Evolutionary conservation across 129 eudicot genomes (phyloP).

Genomic region (Smallanthus sonchifolius): DNA sequence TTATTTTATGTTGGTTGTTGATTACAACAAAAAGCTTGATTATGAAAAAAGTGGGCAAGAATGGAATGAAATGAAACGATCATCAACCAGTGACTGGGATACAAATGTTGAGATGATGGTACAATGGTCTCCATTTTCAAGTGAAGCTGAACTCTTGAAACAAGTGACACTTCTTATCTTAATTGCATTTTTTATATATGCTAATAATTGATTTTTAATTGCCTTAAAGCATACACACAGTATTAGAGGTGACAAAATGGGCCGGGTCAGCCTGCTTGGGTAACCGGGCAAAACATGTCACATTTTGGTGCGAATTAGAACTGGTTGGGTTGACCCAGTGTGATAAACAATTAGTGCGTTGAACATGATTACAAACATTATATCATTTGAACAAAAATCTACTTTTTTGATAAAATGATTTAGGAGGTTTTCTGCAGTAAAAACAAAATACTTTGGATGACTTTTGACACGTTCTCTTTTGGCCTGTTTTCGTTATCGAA

Average conservation of each 20-base stretch:
- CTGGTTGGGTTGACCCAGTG: background rate
- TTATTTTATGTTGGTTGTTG: conserved; percentile 3
- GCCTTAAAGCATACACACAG: background rate
- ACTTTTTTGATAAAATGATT: background rate
- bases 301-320: background rate
- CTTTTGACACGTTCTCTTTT: too few species aligned
- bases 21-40: conserved; percentile 52
- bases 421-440: background rate
- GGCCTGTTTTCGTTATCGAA: too few species aligned
- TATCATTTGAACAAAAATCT: background rate
- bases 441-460: too few species aligned
- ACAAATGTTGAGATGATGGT: conserved; percentile 59
- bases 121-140: conserved; percentile 89
- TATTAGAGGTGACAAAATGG: conserved; percentile 1
- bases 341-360: background rate
- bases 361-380: background rate
- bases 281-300: background rate
- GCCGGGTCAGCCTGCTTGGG: background rate
- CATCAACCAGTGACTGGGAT: conserved; percentile 59
- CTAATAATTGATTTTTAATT: background rate
- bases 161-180: conserved; percentile 42
- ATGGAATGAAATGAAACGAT: conserved; percentile 61
- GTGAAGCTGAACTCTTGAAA: conserved; percentile 69
- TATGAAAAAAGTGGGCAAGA: conserved; percentile 45
- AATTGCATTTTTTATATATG: conserved; percentile 7